Percentiles rank a stretch among this genome's conserved stretches.
Evolutionary conservation across 2,329 filamentous ascomycete genomes (phyloP).

Genomic region (Rosellinia necatrix): DNA sequence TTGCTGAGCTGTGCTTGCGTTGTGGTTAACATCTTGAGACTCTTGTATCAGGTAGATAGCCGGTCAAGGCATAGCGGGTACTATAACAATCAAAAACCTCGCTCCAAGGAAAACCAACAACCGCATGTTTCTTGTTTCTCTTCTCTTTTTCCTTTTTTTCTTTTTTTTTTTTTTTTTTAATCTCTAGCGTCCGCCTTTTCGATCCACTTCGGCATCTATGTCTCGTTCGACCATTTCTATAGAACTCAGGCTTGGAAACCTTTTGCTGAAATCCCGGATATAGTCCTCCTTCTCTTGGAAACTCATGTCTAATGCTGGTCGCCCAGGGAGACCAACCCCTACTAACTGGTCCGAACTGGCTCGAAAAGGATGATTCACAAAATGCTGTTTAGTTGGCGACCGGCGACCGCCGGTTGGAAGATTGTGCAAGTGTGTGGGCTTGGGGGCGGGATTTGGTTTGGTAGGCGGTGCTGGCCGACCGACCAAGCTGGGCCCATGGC

Average conservation of each 20-base stretch:
- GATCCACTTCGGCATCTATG: conserved; percentile 46
- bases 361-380: conserved; percentile 32
- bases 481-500: conserved; percentile 29
- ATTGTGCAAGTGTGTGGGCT: conserved; percentile 65
- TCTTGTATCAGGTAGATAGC: background rate
- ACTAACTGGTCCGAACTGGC: conserved; percentile 47
- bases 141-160: conserved; percentile 23
- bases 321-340: conserved; percentile 52
- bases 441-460: conserved; percentile 62
- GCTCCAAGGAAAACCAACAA: conserved; percentile 7
- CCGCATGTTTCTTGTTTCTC: conserved; percentile 12
- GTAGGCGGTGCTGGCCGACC: conserved; percentile 39
- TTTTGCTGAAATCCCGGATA: conserved; percentile 73
- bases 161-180: conserved; percentile 24
- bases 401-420: conserved; percentile 51
- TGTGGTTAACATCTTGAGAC: conserved; percentile 12
- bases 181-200: conserved; percentile 29
- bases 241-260: conserved; percentile 82
- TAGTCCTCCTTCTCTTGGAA: conserved; percentile 67
- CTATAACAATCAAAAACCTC: conserved; percentile 15
- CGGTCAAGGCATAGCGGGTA: background rate
- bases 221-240: conserved; percentile 88
- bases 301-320: conserved; percentile 59
- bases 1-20: conserved; percentile 1
- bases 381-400: conserved; percentile 52